Evolutionary conservation across 1,139 yeast genomes (phyloP).

Genomic region (Pneumocystis murina): DNA sequence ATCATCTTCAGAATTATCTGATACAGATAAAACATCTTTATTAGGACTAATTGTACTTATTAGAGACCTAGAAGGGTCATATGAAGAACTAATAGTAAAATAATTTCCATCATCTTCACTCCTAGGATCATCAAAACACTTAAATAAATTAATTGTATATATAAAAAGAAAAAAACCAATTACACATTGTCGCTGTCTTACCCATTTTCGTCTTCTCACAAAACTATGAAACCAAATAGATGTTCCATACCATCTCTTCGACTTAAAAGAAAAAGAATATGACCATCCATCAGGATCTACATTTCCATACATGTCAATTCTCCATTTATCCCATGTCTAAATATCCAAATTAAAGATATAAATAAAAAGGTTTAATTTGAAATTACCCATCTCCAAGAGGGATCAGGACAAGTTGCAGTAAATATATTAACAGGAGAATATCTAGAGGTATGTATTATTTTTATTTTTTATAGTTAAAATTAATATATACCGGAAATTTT

Average conservation of each 20-base stretch:
- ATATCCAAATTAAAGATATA: background rate
- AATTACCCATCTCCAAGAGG: constrained; percentile 47
- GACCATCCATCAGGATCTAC: constrained; percentile 72
- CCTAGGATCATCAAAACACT: background rate
- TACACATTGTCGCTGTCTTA: constrained; percentile 22
- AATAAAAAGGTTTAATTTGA: background rate
- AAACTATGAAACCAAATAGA: constrained; percentile 28
- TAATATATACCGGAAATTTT: constrained; percentile 10
- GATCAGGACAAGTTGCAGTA: constrained; percentile 48
- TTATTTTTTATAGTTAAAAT: background rate
- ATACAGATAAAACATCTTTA: background rate
- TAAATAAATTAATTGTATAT: background rate
- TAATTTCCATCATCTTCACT: constrained; percentile 1
- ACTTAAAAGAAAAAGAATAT: constrained; percentile 33
- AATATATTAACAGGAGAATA: constrained; percentile 26
- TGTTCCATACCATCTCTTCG: constrained; percentile 27
- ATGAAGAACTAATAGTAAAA: background rate
- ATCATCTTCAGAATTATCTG: background rate
- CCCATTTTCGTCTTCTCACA: constrained; percentile 30
- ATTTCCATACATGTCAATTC: constrained; percentile 53
- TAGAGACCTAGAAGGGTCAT: constrained; percentile 1
- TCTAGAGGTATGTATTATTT: constrained; percentile 10
- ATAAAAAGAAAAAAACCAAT: background rate
- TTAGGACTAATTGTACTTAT: background rate
- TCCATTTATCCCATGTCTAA: constrained; percentile 49